These are phyloP conservation scores for Plasmodium falciparum DNA, from an alignment of 169 alveolate genomes.

Conservation along the genomic window DNA sequence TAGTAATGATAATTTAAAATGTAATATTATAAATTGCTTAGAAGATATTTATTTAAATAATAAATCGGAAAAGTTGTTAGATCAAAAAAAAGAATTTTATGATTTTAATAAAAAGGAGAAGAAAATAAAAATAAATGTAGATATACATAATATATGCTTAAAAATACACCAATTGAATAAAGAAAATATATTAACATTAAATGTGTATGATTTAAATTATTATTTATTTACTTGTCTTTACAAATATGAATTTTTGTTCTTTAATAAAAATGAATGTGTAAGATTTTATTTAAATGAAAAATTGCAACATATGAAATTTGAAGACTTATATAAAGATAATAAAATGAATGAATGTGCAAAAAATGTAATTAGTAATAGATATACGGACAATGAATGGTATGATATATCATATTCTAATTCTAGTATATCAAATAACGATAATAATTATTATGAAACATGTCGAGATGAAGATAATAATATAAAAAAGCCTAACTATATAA, in stretches of 20 bases:
- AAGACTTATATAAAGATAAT: conserved; percentile 11
- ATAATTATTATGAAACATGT: not conserved
- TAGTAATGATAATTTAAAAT: too few species aligned
- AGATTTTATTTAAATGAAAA: conserved; percentile 50
- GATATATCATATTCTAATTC: conserved; percentile 41
- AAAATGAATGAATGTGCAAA: not conserved
- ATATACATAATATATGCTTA: conserved; percentile 31
- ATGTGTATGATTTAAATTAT: conserved; percentile 58
- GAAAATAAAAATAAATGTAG: conserved; percentile 32
- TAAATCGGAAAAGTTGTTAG: too few species aligned
- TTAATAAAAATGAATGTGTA: conserved; percentile 28
- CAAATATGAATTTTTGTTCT: conserved; percentile 52
- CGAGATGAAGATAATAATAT: not conserved
- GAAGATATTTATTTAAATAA: too few species aligned
- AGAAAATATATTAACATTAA: conserved; percentile 65
- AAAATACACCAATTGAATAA: conserved; percentile 69
- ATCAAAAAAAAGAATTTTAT: too few species aligned
- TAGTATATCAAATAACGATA: not conserved
- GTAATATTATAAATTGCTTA: too few species aligned
- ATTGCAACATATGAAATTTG: conserved; percentile 26
- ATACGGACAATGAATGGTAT: conserved; percentile 27
- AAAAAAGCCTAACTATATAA: not conserved
- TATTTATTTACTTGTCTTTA: conserved; percentile 46
- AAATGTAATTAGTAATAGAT: conserved; percentile 9
- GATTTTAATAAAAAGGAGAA: conserved; percentile 5